Evolutionary conservation across 139 green algal species (phyloP).

Genomic region (Bryopsis sp.): DNA sequence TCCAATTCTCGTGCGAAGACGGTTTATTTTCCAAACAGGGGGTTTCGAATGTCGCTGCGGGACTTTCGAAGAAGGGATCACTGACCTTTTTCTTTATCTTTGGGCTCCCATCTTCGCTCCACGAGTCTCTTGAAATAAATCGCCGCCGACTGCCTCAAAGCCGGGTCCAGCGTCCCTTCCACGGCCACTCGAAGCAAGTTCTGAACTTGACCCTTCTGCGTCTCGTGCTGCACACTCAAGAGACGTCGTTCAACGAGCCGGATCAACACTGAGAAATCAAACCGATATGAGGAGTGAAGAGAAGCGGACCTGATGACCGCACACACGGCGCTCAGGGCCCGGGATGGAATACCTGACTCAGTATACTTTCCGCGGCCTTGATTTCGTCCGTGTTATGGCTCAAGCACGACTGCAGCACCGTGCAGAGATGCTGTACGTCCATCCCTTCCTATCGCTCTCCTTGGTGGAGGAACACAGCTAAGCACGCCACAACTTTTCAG

Average conservation of each 20-base stretch:
- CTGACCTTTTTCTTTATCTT: slow-evolving; percentile 22
- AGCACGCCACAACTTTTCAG: too few relatives aligned
- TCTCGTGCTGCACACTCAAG: slow-evolving; percentile 42
- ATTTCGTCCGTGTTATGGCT: slow-evolving; percentile 44
- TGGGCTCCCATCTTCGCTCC: slow-evolving; percentile 63
- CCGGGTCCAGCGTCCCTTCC: slow-evolving; percentile 51
- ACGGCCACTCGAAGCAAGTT: slow-evolving; percentile 74
- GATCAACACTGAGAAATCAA: background rate
- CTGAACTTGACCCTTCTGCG: slow-evolving; percentile 47
- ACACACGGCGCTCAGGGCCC: background rate
- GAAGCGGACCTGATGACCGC: background rate
- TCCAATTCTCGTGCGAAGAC: too few relatives aligned
- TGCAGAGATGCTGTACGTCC: slow-evolving; percentile 50
- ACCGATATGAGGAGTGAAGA: background rate
- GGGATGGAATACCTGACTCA: slow-evolving; percentile 53
- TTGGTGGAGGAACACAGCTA: too few relatives aligned
- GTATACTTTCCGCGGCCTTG: slow-evolving; percentile 49
- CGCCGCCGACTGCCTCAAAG: slow-evolving; percentile 73
- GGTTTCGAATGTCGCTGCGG: background rate
- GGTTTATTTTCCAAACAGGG: too few relatives aligned
- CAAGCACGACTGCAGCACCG: slow-evolving; percentile 48
- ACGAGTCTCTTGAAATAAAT: slow-evolving; percentile 94
- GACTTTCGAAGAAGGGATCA: background rate
- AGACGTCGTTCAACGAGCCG: background rate
- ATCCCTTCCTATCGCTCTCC: too few relatives aligned